Base-by-base conservation (phyloP, 2,329 filamentous ascomycete species). In the Phialophora tarda region DNA sequence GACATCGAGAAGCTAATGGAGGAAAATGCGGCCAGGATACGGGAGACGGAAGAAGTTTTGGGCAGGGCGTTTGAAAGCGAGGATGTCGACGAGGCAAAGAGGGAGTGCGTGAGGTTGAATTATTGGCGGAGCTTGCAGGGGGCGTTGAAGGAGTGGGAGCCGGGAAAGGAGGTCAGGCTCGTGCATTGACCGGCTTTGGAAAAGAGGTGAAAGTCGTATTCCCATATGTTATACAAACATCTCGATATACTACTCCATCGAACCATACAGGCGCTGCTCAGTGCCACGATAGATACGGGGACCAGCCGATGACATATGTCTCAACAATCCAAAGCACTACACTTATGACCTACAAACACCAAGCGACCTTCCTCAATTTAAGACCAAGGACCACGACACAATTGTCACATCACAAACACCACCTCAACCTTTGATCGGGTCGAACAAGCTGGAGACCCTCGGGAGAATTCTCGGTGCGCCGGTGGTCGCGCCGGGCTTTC, bases 121-220 rank as follows among this genome's bases (percentile, higher is more conserved):
- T 98, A 97, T 81, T 97, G 94, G 94, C 85, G 90, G 63, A 97
- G 93, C 78, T 89, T 98, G 68, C 85, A 88, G 69, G 90, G 96
- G 78, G 91, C 88, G 55, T 81, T 97, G 74, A 83, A 90, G 75
- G 86, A 89, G 69, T 97, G 94, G 93, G 92, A 97, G 82, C 87
- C 83, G 73, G 93, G 92, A 4, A 89, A 87, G 80, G 75, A 83
- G 69, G 82, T 87, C 64, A 79, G 84, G 54, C 72, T 88, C 71
- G 77, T 84, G 68, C 86, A 88, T 79, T 88, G 76, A 80, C 3
- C 32, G 32, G 21, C 14, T 1, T 34, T 26, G 48, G 14, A 14
- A 28, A 26, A 12, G 48, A 51, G 48, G 23, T 4, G 23, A 17
- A 26, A 14, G 21, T 17, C 7, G 38, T 2, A 44, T 44, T n/a